phyloP scores from a whole-genome alignment of 495 filamentous ascomycete genomes.

The Penicillium riverlandense region DNA sequence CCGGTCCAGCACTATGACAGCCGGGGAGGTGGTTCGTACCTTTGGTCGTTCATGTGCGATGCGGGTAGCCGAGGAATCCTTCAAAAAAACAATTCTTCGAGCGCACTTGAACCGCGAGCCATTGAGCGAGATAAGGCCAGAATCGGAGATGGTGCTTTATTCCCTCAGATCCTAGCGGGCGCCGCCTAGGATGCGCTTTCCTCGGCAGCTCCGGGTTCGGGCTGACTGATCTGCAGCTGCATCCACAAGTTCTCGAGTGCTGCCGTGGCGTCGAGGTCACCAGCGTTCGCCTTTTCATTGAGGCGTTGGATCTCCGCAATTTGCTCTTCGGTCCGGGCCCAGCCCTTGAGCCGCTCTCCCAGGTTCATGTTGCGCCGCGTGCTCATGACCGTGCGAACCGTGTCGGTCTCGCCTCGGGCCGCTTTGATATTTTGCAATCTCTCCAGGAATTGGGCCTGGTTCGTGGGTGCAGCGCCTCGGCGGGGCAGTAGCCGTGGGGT shows the following conservation, averaged over 20 bases:
- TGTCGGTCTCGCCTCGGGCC: conserved; percentile 37
- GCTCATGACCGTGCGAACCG: conserved; percentile 31
- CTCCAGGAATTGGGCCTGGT: conserved; percentile 39
- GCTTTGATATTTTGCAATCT: conserved; percentile 35
- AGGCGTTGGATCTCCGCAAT: conserved; percentile 26
- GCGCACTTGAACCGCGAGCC: too few relatives aligned
- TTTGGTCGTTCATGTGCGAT: too few relatives aligned
- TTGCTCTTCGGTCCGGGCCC: conserved; percentile 36
- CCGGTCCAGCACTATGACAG: too few relatives aligned
- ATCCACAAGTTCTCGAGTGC: conserved; percentile 13
- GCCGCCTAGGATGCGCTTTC: too few relatives aligned
- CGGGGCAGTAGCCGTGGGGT: conserved; percentile 5
- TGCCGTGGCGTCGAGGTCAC: conserved; percentile 26
- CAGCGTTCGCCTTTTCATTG: conserved; percentile 24
- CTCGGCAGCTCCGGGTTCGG: too few relatives aligned
- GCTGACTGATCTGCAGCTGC: too few relatives aligned
- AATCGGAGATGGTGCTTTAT: too few relatives aligned
- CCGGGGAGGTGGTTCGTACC: too few relatives aligned
- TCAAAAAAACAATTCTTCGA: too few relatives aligned
- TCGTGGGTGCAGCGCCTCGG: conserved; percentile 12
- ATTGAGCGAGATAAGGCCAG: too few relatives aligned
- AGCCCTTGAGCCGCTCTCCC: conserved; percentile 25
- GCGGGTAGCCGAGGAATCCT: too few relatives aligned
- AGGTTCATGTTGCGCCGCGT: conserved; percentile 20
- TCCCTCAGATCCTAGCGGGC: too few relatives aligned